Base-by-base conservation (phyloP, 371 early-diverging fungal species). In the Mortierella sp. region DNA sequence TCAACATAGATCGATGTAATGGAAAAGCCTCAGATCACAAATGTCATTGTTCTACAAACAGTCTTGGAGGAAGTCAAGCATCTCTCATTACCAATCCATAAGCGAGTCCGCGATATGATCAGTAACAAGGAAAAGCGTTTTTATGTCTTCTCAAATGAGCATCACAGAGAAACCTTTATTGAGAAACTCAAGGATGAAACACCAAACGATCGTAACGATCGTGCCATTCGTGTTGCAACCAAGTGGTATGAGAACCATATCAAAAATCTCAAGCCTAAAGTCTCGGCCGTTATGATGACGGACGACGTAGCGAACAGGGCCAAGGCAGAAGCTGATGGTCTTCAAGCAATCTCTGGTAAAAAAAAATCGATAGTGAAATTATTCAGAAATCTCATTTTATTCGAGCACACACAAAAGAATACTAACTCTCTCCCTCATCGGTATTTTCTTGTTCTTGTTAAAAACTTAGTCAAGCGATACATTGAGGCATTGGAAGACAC, bases 111-210 rank as follows among this genome's bases (percentile, higher is more conserved):
- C 26, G 83, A 89, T 12, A 85, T 98, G 45, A 84, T 94, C 16
- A 84, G 86, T 22, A 93, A 96, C 70, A 87, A 86, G 43, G 88
- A 88, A 22, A 89, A 93, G 58, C 88, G 89, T 12, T 95, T 96
- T 78, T 95, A 91, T 72, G 93, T 97, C 39, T 98, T 98, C 86
- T 95, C 95, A 9, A 98, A 98, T 85, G 98, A 98, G 74, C 96
- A 96, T 72, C 94, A 95, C 86, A 84, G 94, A 59, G 96, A 95
- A 43, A 96, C 97, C 0, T 96, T 90, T 87, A 88, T 96, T 45
- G 96, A 98, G 69, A 87, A 90, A 49, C 75, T 90, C 26, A 88
- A 93, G 62, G 93, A 89, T 55, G 99, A 99, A 85, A 87, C 94
- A 5, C 93, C 95, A 8, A 97, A 98, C 67, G 99, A 98, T 78